These are phyloP conservation scores for Fraxinus sp. DNA, from an alignment of 305 asterid genomes.

Conservation along the genomic window DNA sequence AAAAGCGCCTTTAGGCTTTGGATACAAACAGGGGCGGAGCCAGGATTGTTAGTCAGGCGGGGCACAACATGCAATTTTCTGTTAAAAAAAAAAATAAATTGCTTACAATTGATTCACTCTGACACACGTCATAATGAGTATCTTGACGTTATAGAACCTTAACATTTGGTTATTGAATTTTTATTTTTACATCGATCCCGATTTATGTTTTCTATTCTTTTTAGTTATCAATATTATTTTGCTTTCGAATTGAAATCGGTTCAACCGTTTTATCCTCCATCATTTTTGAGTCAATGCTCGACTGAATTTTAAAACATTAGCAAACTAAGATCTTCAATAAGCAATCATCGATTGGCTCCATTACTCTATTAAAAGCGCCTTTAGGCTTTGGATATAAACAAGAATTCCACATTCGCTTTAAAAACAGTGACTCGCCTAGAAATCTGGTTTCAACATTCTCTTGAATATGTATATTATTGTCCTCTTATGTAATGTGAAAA, in stretches of 20 bases:
- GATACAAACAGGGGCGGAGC: neutral
- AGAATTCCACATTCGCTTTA: neutral
- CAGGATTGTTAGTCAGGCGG: no score
- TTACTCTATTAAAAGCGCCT: neutral
- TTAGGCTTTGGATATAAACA: neutral
- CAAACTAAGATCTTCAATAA: neutral
- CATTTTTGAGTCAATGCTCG: neutral
- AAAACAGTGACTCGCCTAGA: neutral
- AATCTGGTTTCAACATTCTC: neutral
- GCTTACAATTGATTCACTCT: neutral
- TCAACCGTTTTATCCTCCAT: neutral
- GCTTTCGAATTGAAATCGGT: neutral
- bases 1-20: neutral
- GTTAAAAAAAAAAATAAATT: no score
- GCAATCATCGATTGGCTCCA: neutral
- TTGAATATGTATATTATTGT: neutral
- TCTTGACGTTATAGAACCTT: neutral
- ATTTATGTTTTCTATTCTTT: no score
- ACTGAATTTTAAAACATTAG: neutral
- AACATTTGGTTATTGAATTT: neutral
- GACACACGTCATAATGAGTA: neutral
- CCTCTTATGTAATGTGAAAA: neutral
- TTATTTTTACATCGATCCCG: neutral
- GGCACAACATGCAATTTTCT: no score
- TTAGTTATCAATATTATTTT: neutral